Conservation (phyloP, 2,329 filamentous ascomycete genomes). For the Aphanocladium album region DNA sequence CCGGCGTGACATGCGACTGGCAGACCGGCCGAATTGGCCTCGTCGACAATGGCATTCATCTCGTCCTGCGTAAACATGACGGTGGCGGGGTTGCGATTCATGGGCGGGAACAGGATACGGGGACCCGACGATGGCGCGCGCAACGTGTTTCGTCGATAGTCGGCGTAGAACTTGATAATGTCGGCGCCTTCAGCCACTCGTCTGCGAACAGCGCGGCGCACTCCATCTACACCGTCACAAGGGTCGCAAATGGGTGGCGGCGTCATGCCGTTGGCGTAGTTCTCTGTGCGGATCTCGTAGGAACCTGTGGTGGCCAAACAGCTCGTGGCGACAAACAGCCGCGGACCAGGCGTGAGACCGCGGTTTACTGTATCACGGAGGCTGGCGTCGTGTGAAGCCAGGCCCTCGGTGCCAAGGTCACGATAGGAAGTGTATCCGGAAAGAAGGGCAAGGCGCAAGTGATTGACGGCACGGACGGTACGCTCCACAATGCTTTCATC, state of each 20-base stretch:
- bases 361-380: slow-evolving; percentile 50
- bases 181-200: slow-evolving; percentile 45
- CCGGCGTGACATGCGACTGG: slow-evolving; percentile 41
- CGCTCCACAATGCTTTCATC: slow-evolving; percentile 55
- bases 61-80: slow-evolving; percentile 43
- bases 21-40: slow-evolving; percentile 35
- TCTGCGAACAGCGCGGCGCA: slow-evolving; percentile 40
- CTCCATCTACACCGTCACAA: slow-evolving; percentile 43
- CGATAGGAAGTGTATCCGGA: slow-evolving; percentile 57
- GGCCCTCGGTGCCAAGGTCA: slow-evolving; percentile 50
- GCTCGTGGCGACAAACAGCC: slow-evolving; percentile 51
- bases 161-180: slow-evolving; percentile 48
- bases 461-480: slow-evolving; percentile 48
- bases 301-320: slow-evolving; percentile 44
- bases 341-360: slow-evolving; percentile 48
- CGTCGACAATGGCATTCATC: slow-evolving; percentile 44
- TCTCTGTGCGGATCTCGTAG: slow-evolving; percentile 46
- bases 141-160: slow-evolving; percentile 41
- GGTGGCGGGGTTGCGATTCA: slow-evolving; percentile 36
- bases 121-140: slow-evolving; percentile 32
- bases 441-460: slow-evolving; percentile 46
- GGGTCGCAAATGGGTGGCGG: slow-evolving; percentile 32
- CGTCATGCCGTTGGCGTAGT: slow-evolving; percentile 24
- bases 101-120: slow-evolving; percentile 22
- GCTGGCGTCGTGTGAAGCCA: slow-evolving; percentile 44